phyloP scores from a whole-genome alignment of 805 yeast species.

The Limtongia smithiae region DNA sequence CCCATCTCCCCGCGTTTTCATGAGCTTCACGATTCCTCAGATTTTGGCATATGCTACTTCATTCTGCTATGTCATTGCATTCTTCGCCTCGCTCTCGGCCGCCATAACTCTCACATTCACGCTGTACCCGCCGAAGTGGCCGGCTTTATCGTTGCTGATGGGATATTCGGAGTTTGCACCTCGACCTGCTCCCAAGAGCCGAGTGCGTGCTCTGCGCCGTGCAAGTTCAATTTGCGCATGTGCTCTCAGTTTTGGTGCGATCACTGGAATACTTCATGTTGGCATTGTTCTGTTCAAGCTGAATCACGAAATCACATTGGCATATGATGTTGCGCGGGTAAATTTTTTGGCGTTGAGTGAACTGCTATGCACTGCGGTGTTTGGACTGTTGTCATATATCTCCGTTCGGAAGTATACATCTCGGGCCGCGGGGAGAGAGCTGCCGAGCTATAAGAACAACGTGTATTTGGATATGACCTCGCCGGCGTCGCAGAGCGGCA shows the following conservation, averaged over 20 bases:
- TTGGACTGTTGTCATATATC: background rate
- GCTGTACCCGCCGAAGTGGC: background rate
- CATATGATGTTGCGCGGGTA: slow-evolving; percentile 2
- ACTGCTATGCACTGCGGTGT: slow-evolving; percentile 1
- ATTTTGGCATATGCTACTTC: slow-evolving; percentile 6
- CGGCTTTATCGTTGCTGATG: background rate
- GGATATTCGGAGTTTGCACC: background rate
- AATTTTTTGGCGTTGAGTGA: background rate
- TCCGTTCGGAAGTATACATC: no score
- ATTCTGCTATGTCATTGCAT: slow-evolving; percentile 7
- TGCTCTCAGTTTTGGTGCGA: slow-evolving; percentile 9
- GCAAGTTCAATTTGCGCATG: slow-evolving; percentile 1
- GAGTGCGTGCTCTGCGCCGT: slow-evolving; percentile 2
- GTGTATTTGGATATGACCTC: no score
- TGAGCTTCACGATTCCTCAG: slow-evolving; percentile 8
- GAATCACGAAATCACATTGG: slow-evolving; percentile 10
- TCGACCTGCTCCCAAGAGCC: background rate
- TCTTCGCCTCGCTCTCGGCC: slow-evolving; percentile 8
- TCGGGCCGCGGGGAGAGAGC: no score
- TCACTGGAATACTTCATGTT: background rate
- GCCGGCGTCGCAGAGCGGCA: no score
- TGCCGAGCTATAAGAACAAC: no score
- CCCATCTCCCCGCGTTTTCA: background rate
- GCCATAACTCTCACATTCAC: background rate
- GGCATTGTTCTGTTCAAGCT: slow-evolving; percentile 1